Conservation (phyloP, 2,329 filamentous ascomycete species). For the Ramularia collo-cygni region DNA sequence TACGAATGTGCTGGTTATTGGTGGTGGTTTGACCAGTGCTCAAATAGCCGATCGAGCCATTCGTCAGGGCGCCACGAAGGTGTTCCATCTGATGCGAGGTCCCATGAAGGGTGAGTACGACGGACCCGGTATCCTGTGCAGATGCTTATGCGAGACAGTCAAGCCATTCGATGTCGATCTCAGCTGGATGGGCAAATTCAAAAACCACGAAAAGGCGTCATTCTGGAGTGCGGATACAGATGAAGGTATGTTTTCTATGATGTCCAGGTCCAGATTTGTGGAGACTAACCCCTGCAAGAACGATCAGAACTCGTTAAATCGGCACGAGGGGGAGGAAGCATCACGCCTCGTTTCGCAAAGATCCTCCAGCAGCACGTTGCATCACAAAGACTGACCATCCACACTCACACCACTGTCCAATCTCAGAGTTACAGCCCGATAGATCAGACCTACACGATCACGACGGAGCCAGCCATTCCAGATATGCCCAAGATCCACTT, state of each 20-base stretch:
- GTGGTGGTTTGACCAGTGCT: conserved; percentile 69
- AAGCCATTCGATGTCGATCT: conserved; percentile 75
- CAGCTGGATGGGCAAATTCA: conserved; percentile 75
- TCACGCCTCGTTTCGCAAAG: conserved; percentile 62
- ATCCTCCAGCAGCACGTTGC: conserved; percentile 56
- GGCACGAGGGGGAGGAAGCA: conserved; percentile 69
- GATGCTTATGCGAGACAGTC: conserved; percentile 31
- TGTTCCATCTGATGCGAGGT: conserved; percentile 64
- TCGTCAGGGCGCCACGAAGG: conserved; percentile 55
- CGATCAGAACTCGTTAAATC: conserved; percentile 57
- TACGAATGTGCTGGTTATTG: conserved; percentile 65
- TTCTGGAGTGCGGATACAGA: conserved; percentile 73
- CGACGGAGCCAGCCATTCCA: conserved; percentile 47
- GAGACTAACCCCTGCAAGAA: conserved; percentile 35
- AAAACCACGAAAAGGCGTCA: conserved; percentile 66
- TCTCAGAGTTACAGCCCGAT: conserved; percentile 45
- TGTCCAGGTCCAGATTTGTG: background rate
- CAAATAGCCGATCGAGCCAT: conserved; percentile 65
- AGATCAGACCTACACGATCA: conserved; percentile 45
- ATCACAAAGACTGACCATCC: conserved; percentile 47
- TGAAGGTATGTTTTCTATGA: conserved; percentile 35
- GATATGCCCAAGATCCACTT: conserved; percentile 50
- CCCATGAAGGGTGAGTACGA: conserved; percentile 34
- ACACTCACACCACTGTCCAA: conserved; percentile 51
- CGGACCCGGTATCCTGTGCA: background rate